Base-by-base conservation (phyloP, 148 eudicot genomes). In the Vaccinium vitisidaea region DNA sequence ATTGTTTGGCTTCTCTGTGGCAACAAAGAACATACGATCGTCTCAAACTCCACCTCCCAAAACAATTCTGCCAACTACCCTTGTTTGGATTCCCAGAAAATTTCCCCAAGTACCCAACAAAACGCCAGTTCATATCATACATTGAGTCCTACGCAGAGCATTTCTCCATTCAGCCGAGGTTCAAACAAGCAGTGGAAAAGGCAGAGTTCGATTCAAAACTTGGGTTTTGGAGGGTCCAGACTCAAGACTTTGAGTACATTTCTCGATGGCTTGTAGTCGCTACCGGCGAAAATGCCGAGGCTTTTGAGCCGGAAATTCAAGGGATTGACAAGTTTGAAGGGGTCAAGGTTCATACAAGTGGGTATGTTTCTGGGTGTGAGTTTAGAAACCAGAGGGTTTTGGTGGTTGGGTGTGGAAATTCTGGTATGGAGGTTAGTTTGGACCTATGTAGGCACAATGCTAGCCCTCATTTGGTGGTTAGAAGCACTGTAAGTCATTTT, bases 1-100 rank as follows among this genome's bases (percentile, higher is more conserved):
- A 94, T 39, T 97, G 99, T 81, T 90, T 97, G 76, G 99, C 99
- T 25, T 94, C 99, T n/a, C 86, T 95, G 56, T 97, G 99, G 99
- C 95, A 93, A 65, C 83, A 90, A 16, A 87, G 84, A 53, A 97
- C 95, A 6, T 97, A 97, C 80, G 93, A 97, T 81, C 93, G 99
- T 1, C 89, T 97, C 14, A 97, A 97, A 76, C 96, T 97, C 52
- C 99, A 97, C 69, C 93, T 97, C 2, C 99, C 99, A 1, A 92
- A 88, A 70, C 88, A 95, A n/a, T 97, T 94, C 36, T 97, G 99
- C 61, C 85, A 97, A 79, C 96, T 97, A 1, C 99, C 99, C 21
- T 77, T 93, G 39, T 86, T 94, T 63, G 87, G 83, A 15, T 95
- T 94, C 82, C 98, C 99, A 0, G 59, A 81, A 6, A 39, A 88